phyloP scores from a whole-genome alignment of 2,329 filamentous ascomycete genomes.

The Capronia americana region DNA sequence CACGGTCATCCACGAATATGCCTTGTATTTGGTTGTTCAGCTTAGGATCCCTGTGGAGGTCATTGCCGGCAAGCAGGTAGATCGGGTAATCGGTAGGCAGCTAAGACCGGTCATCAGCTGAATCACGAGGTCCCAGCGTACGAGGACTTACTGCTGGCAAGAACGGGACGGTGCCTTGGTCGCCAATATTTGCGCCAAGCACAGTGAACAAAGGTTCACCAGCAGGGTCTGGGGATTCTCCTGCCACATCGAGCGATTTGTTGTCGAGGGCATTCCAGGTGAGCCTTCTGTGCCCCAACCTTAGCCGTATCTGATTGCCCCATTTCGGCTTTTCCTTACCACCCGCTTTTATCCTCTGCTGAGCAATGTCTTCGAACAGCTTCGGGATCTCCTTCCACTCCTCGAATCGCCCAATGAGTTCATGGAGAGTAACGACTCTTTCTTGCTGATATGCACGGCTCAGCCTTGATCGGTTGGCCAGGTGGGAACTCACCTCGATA shows the following conservation, averaged over 20 bases:
- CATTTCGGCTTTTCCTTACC: not conserved
- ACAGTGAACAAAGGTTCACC: not conserved
- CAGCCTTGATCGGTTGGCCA: not conserved
- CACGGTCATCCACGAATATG: not conserved
- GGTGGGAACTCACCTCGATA: not conserved
- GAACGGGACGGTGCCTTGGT: not conserved
- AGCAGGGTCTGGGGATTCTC: not conserved
- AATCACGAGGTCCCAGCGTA: not conserved
- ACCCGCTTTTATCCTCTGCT: not conserved
- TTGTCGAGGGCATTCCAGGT: not conserved
- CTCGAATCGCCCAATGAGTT: not conserved
- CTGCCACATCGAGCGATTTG: not conserved
- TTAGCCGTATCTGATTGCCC: not conserved
- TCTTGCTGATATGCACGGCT: not conserved
- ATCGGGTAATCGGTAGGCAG: not conserved
- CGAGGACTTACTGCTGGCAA: not conserved
- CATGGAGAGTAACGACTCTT: not conserved
- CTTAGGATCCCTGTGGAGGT: not conserved
- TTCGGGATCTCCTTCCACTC: not conserved
- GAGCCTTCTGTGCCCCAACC: not conserved
- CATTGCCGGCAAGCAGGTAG: not conserved
- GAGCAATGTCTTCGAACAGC: not conserved
- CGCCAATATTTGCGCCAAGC: not conserved
- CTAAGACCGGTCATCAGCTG: not conserved
- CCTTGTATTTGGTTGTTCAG: not conserved